These are phyloP conservation scores for Candolleomyces eurysporus DNA, from an alignment of 768 basidiomycete species.

Conservation along the genomic window DNA sequence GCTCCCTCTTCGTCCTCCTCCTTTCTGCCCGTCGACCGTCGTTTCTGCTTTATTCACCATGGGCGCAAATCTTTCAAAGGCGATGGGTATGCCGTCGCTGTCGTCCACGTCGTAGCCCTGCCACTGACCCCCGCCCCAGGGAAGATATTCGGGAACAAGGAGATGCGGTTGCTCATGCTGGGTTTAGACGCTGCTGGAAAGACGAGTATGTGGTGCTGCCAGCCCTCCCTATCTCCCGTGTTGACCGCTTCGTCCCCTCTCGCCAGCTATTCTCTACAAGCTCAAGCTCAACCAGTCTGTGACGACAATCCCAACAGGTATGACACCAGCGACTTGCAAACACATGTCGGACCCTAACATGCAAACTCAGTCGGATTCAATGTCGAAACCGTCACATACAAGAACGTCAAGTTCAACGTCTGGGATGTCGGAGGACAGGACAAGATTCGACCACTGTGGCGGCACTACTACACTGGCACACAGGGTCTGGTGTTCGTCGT, in stretches of 20 bases:
- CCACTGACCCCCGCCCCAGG: constrained; percentile 41
- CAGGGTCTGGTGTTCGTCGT: constrained; percentile 98
- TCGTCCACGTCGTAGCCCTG: constrained; percentile 12
- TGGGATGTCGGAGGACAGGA: constrained; percentile 99
- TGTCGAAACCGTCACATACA: constrained; percentile 98
- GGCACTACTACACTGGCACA: constrained; percentile 99
- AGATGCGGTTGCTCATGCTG: constrained; percentile 97
- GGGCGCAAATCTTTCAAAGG: constrained; percentile 88
- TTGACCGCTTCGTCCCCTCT: constrained; percentile 3
- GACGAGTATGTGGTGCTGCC: constrained; percentile 68
- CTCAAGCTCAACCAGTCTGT: constrained; percentile 98
- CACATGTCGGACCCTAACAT: constrained; percentile 8
- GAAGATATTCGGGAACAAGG: constrained; percentile 97
- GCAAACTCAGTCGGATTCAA: constrained; percentile 84
- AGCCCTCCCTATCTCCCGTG: constrained; percentile 2
- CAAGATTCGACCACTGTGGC: constrained; percentile 97
- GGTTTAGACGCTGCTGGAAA: constrained; percentile 98
- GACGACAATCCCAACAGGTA: constrained; percentile 96
- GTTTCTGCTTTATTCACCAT: constrained; percentile 68
- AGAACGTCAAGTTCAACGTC: constrained; percentile 94
- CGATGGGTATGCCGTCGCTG: constrained; percentile 53
- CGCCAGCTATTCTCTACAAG: constrained; percentile 93
- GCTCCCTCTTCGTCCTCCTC: constrained; percentile 15
- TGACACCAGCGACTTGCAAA: constrained; percentile 17
- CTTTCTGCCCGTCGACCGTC: constrained; percentile 21